Percentiles rank a stretch among this genome's conserved stretches.
Conservation (phyloP, 2,329 filamentous ascomycete species). For the Exophiala alcalophila region DNA sequence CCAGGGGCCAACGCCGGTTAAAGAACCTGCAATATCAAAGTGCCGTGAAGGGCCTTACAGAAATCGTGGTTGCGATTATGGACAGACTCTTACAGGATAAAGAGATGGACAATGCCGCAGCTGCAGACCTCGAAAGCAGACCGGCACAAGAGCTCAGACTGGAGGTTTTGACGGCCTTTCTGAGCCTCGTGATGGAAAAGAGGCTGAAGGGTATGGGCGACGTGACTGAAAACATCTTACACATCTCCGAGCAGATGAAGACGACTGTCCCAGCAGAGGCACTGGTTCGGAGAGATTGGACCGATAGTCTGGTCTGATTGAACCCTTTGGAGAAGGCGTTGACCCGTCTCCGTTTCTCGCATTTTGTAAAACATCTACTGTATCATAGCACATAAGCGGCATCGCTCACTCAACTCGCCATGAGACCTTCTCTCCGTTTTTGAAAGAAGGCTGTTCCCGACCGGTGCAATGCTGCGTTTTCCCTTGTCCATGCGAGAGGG, state of each 20-base stretch:
- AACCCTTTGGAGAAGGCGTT: neutral
- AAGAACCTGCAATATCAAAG: constrained; percentile 33
- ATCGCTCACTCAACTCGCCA: no score
- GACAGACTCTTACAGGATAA: constrained; percentile 37
- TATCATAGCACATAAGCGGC: constrained; percentile 17
- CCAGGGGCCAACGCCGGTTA: constrained; percentile 8
- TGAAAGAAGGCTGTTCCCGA: neutral
- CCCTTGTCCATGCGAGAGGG: no score
- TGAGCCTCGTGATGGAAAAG: constrained; percentile 42
- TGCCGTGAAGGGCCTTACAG: constrained; percentile 44
- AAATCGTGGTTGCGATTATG: constrained; percentile 48
- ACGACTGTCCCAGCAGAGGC: constrained; percentile 19
- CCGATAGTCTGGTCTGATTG: constrained; percentile 11
- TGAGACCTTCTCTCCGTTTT: neutral
- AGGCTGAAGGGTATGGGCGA: constrained; percentile 32
- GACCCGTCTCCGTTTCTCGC: neutral
- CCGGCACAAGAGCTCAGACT: constrained; percentile 39
- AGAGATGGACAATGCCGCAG: constrained; percentile 31
- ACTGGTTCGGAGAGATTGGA: constrained; percentile 19
- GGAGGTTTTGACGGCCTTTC: constrained; percentile 42
- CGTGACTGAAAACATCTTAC: constrained; percentile 36
- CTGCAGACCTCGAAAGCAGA: constrained; percentile 32
- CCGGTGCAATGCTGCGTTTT: no score
- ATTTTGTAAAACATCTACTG: neutral
- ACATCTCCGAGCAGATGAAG: constrained; percentile 40